A percentile compares a stretch with the other conserved stretches of the same genome.
Conservation (phyloP, 106 monocot species). For the Dactylorhiza incarnata region DNA sequence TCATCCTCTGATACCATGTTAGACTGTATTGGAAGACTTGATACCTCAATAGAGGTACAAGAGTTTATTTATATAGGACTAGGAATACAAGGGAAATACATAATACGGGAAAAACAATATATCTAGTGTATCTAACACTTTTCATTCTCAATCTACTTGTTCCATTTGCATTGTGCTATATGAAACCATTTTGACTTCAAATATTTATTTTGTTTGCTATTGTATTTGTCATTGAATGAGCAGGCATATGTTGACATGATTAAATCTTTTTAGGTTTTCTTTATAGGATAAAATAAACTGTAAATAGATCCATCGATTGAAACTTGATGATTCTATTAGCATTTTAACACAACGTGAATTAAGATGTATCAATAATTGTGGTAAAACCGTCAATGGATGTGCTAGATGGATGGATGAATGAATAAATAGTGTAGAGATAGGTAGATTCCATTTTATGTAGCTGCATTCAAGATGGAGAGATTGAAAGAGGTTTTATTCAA, state of each 20-base stretch:
- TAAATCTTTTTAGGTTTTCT: not conserved
- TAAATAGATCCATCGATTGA: not conserved
- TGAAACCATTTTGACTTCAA: not conserved
- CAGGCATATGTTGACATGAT: not conserved
- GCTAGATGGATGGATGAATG: not conserved
- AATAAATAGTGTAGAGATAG: not conserved
- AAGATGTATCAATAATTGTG: not conserved
- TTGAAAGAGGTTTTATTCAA: not conserved
- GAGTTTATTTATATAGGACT: too few species aligned
- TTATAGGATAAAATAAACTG: not conserved
- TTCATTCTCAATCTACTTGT: not conserved
- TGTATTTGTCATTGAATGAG: not conserved
- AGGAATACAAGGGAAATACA: too few species aligned
- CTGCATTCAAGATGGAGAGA: not conserved
- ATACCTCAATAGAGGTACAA: too few species aligned
- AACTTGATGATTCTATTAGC: not conserved
- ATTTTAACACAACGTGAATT: not conserved
- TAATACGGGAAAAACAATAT: too few species aligned
- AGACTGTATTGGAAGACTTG: too few species aligned
- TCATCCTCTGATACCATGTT: too few species aligned
- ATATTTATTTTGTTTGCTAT: not conserved
- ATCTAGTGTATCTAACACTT: too few species aligned
- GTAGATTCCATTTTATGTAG: not conserved
- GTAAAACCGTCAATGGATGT: not conserved
- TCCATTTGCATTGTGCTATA: not conserved